Evolutionary conservation across 129 eudicot species (phyloP).

Genomic region (Flaveria robusta): DNA sequence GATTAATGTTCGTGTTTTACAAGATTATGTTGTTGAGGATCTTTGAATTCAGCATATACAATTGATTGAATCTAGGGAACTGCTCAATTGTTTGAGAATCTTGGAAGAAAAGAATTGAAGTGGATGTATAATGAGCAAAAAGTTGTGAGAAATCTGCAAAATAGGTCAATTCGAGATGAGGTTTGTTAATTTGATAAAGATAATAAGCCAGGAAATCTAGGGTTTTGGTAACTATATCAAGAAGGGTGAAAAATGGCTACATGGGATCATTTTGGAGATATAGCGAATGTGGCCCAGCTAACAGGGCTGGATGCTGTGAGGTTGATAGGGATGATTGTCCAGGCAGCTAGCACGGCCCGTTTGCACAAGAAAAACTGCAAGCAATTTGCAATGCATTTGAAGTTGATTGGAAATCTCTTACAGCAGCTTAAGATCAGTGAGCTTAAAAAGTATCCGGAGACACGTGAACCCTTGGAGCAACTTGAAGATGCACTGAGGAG

Average conservation of each 20-base stretch:
- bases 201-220: conserved; percentile 10
- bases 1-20: conserved; percentile 16
- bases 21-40: conserved; percentile 33
- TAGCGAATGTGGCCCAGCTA: conserved; percentile 85
- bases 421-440: conserved; percentile 78
- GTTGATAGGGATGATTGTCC: conserved; percentile 79
- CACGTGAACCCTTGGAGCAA: conserved; percentile 91
- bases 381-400: conserved; percentile 87
- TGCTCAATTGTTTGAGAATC: conserved; percentile 7
- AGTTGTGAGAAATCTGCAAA: not conserved
- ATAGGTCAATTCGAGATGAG: conserved; percentile 3
- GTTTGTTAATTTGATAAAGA: conserved; percentile 12
- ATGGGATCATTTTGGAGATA: conserved; percentile 84
- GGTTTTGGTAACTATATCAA: conserved; percentile 10
- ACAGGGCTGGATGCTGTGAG: conserved; percentile 80
- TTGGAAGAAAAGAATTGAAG: not conserved
- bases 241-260: conserved; percentile 47
- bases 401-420: conserved; percentile 79
- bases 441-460: conserved; percentile 83
- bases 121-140: not conserved
- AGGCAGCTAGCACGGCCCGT: conserved; percentile 86
- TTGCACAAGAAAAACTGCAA: conserved; percentile 92
- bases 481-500: conserved; percentile 96
- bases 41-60: conserved; percentile 14
- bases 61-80: conserved; percentile 3